Evolutionary conservation across 805 yeast species (phyloP).

Genomic region (Spathaspora sp.): DNA sequence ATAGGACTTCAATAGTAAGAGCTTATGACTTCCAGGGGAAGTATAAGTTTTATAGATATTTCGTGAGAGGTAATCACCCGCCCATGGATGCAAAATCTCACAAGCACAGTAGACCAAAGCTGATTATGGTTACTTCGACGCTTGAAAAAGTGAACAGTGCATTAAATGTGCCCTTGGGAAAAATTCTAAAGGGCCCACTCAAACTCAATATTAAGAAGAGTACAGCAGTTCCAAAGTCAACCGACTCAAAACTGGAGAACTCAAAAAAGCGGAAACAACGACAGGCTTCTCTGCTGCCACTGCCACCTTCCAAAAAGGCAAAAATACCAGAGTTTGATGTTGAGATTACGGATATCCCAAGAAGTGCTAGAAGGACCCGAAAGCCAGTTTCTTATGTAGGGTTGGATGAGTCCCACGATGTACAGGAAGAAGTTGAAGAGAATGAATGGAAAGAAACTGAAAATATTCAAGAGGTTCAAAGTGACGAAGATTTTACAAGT

Average conservation of each 20-base stretch:
- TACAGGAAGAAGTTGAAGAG: neutral
- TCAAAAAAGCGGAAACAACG: neutral
- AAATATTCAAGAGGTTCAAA: neutral
- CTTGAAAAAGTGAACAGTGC: conserved; percentile 1
- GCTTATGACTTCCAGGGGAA: conserved; percentile 75
- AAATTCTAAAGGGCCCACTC: conserved; percentile 2
- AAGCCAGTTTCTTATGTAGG: neutral
- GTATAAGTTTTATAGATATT: conserved; percentile 64
- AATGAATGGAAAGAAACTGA: neutral
- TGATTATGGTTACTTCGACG: neutral
- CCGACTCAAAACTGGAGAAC: too few relatives aligned
- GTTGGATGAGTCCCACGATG: neutral
- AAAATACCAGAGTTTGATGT: neutral
- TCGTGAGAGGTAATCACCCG: conserved; percentile 11
- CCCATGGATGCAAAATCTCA: conserved; percentile 1
- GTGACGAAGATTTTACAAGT: neutral
- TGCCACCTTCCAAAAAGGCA: neutral
- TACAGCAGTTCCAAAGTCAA: neutral
- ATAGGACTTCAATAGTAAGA: conserved; percentile 42
- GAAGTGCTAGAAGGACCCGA: neutral
- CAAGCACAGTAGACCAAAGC: conserved; percentile 3
- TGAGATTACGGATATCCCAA: neutral
- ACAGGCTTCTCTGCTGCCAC: neutral
- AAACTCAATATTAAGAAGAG: neutral
- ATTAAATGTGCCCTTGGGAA: conserved; percentile 2